phyloP scores from a whole-genome alignment of 257 asterid species.

The Penstemon newberryi region DNA sequence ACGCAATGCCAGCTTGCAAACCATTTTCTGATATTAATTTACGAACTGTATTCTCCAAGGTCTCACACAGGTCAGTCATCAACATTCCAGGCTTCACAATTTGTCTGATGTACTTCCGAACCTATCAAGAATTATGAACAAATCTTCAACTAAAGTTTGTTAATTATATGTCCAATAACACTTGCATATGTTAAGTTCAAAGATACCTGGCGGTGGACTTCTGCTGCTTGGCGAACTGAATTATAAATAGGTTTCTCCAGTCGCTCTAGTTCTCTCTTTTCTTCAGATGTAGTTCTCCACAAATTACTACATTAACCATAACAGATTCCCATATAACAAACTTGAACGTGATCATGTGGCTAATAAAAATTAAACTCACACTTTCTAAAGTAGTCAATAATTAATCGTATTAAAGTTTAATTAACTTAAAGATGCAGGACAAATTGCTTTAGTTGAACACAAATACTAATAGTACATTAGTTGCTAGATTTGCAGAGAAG shows the following conservation, averaged over 20 bases:
- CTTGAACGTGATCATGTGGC: conserved; percentile 5
- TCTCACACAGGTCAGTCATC: conserved; percentile 95
- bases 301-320: conserved; percentile 57
- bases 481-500: not conserved
- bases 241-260: conserved; percentile 83
- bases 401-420: not conserved
- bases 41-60: conserved; percentile 91
- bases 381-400: not conserved
- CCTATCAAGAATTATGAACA: conserved; percentile 46
- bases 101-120: conserved; percentile 74
- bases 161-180: conserved; percentile 5
- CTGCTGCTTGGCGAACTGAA: conserved; percentile 96
- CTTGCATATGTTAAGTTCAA: not conserved
- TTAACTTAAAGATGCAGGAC: not conserved
- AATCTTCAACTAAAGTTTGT: conserved; percentile 3
- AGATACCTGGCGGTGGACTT: conserved; percentile 97
- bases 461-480: too few relatives aligned
- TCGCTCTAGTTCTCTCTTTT: conserved; percentile 94
- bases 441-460: too few relatives aligned
- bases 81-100: conserved; percentile 92
- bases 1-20: conserved; percentile 98
- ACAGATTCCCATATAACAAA: conserved; percentile 22
- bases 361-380: not conserved
- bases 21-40: conserved; percentile 93
- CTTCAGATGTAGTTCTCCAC: conserved; percentile 97